Base-by-base conservation (phyloP, 2,329 filamentous ascomycete species). In the Penicillium sp. region DNA sequence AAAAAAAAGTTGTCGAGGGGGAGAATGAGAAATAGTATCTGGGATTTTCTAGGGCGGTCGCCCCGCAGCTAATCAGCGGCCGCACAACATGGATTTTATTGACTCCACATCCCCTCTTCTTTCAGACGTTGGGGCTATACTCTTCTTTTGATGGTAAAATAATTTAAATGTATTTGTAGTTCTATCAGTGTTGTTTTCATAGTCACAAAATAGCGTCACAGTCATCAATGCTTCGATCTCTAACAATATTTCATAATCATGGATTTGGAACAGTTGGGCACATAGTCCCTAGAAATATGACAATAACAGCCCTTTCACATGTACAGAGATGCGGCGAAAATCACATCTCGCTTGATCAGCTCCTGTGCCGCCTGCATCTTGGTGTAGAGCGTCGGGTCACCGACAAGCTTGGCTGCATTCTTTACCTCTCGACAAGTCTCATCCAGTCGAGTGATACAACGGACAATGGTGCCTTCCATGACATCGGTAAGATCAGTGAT, bases 361-460 rank as follows among this genome's bases (percentile, higher is more conserved):
- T 99, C 95, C 83, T 98, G 93, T 65, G 93, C 96, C 61, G 87
- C 87, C 78, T 96, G 89, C 93, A 99, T 99, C 84, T 99, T 99
- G 65, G 88, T 86, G 74, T 96, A 97, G 65, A 99, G 78, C 55
- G 89, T 89, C 3, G 95, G 95, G 72, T 99, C 95, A 24, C 95
- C 95, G 65, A 99, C 93, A 64, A 99, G 91, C 64, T 95, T 84
- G 27, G 95, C 95, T 37, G 95, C 93, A 72, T 96, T 98, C 82
- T 96, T 97, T 55, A 98, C 95, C 76, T 99, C 95, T 48, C 95
- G 84, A 72, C 95, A 99, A 9, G 92, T 96, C 82, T 99, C 95
- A 69, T 99, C 95, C 56, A 99, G 80, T 26, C 95, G 81, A 43
- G 92, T 96, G 66, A 99, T 98, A 2, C 95, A 93, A 52, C 95